Evolutionary conservation across 2,329 filamentous ascomycete genomes (phyloP), one percentile per base, ranked within the genome.

Genomic region (Pestalotiopsis sp.): DNA sequence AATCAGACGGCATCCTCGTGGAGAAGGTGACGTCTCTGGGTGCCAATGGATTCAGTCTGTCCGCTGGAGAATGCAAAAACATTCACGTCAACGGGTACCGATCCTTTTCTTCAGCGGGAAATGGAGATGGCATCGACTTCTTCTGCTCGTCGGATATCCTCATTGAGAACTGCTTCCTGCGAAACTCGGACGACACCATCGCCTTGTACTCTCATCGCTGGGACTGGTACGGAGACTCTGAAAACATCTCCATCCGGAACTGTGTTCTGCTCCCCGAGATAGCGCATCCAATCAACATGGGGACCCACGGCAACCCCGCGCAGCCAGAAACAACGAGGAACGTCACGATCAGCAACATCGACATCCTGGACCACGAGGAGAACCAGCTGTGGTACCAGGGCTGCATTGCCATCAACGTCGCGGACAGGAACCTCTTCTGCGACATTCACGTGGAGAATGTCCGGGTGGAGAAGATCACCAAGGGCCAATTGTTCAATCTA

Each of bases 41-140:
- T 2, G 59, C 59, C 25, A 62, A 17, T 4, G 59, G 59, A 2
- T 62, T 39, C 59, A 62, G 59, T 12, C 59, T 62, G 9, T 36
- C 59, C 4, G 36, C 59, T 1, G 59, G 59, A 36, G 59, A 62
- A 20, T 27, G 25, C 9, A 39, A 31, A 1, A 9, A 12, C 13
- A 31, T 62, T 27, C 59, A 36, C 9, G 31, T 62, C 13, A 36
- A 62, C 25, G 31, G 31, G 2, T 41, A 62, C 2, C 59, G 59
- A 1, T 62, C 59, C 12, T 62, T 62, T 20, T 39, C 59, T 14
- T 62, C 59, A 0, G n/a, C n/a, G 3, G 59, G 59, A 0, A 62
- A 62, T 12, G 59, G 59, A 4, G 59, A 62, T 36, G 59, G 59
- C 31, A 36, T 62, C 31, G 59, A 62, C 17, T 62, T 62, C 59